Base-by-base conservation (phyloP, 2,329 filamentous ascomycete genomes). In the Claviceps sorghi region DNA sequence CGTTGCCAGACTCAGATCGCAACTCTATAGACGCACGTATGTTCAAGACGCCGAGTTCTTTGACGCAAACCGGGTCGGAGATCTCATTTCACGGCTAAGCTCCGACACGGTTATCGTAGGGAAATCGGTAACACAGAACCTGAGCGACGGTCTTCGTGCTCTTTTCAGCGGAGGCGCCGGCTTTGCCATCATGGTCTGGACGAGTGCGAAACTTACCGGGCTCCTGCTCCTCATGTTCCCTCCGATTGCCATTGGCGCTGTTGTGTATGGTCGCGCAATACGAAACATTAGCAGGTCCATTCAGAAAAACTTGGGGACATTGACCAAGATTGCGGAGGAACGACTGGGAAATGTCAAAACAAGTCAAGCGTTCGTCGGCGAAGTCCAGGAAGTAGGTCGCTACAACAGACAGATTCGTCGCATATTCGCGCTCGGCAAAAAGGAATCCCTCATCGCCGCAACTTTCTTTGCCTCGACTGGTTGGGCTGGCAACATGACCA, bases 41-140 rank as follows among this genome's bases (percentile, higher is more conserved):
- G 78, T 93, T n/a, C 93, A 98, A 67, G 93, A 98, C 67, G 93
- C 93, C 54, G 93, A 97, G 63, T 98, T 98, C 72, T 98, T 98
- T 64, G 93, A 98, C 65, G 93, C 93, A 41, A 98, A 98, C 70
- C 80, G 93, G 29, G 90, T 96, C 29, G 93, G 93, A 65, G 93
- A 98, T 65, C 73, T 98, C 60, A 96, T 98, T 62, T 97, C 91
- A 40, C 84, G 94, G 40, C 80, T 98, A 46, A 90, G 91, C 62
- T 95, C 90, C 2, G 94, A 98, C 66, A 96, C 93, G 0, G 88
- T 97, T 63, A 94, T 98, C 62, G 93, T 98, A 52, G 93, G 91
- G 64, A 98, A 98, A 70, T 95, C 89, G 62, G 95, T 98, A 58
- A 98, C 93, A 0, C 91, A 97, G 64, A 98, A 98, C 64, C 73